A percentile compares a stretch with the other conserved stretches of the same genome.
Evolutionary conservation across 2,329 filamentous ascomycete genomes (phyloP).

Genomic region (Calonectria pseudoturangicola): DNA sequence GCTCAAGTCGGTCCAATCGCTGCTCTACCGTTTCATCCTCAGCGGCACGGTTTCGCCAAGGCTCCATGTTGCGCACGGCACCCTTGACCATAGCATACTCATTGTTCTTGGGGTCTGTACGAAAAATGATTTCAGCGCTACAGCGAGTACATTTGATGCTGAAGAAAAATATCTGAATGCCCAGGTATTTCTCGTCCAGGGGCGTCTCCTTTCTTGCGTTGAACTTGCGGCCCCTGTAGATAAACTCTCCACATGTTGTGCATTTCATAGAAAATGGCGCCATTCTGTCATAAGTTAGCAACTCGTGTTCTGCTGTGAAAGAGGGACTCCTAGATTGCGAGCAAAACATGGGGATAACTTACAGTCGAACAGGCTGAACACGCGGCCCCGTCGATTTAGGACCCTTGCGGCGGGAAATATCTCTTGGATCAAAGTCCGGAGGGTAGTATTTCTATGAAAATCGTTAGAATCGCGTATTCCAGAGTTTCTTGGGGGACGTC

Average conservation of each 20-base stretch:
- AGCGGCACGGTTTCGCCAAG: slow-evolving; percentile 81
- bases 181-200: slow-evolving; percentile 89
- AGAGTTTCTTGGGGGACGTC: background rate
- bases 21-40: slow-evolving; percentile 90
- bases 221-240: slow-evolving; percentile 96
- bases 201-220: slow-evolving; percentile 96
- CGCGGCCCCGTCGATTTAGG: slow-evolving; percentile 84
- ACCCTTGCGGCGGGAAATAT: slow-evolving; percentile 82
- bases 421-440: slow-evolving; percentile 92
- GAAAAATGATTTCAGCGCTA: slow-evolving; percentile 90
- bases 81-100: slow-evolving; percentile 89
- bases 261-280: slow-evolving; percentile 65
- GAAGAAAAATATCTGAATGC: slow-evolving; percentile 91
- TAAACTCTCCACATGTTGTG: slow-evolving; percentile 80
- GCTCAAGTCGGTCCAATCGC: slow-evolving; percentile 87
- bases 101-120: slow-evolving; percentile 95
- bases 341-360: slow-evolving; percentile 3
- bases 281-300: slow-evolving; percentile 71
- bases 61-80: slow-evolving; percentile 94
- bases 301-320: background rate
- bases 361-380: slow-evolving; percentile 87
- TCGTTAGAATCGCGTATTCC: background rate
- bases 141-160: slow-evolving; percentile 90
- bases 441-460: slow-evolving; percentile 73
- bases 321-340: background rate